A percentile compares a stretch with the other conserved stretches of the same genome.
Conservation (phyloP, 2,329 filamentous ascomycete species). For the Hymenoscyphus fructigenus region DNA sequence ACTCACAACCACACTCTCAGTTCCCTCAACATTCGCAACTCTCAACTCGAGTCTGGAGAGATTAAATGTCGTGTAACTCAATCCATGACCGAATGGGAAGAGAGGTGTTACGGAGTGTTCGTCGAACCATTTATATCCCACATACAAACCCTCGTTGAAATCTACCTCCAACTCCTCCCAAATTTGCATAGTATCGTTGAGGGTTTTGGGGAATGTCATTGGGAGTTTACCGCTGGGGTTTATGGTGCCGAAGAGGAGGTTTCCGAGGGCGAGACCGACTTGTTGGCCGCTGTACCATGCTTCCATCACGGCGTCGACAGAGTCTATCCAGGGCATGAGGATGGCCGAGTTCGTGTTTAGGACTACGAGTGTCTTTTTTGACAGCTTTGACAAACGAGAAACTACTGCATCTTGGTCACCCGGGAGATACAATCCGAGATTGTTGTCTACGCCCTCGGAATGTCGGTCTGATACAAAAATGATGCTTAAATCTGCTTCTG, state of each 20-base stretch:
- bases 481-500: constrained; percentile 21
- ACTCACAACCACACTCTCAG: not conserved
- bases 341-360: constrained; percentile 60
- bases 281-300: constrained; percentile 62
- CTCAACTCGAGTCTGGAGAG: not conserved
- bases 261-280: constrained; percentile 61
- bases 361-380: constrained; percentile 57
- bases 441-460: constrained; percentile 23
- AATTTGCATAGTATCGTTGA: constrained; percentile 61
- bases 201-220: constrained; percentile 47
- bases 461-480: constrained; percentile 23
- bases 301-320: constrained; percentile 38
- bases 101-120: constrained; percentile 52
- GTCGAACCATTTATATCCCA: constrained; percentile 64
- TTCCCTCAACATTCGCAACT: not conserved
- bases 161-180: constrained; percentile 57
- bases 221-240: constrained; percentile 62
- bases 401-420: not conserved
- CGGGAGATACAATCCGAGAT: constrained; percentile 22
- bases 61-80: constrained; percentile 12
- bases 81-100: constrained; percentile 61
- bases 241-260: constrained; percentile 58
- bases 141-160: constrained; percentile 63
- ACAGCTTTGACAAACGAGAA: constrained; percentile 36
- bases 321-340: constrained; percentile 51